phyloP scores from a whole-genome alignment of 2,329 filamentous ascomycete species.

The Fusarium concolor region DNA sequence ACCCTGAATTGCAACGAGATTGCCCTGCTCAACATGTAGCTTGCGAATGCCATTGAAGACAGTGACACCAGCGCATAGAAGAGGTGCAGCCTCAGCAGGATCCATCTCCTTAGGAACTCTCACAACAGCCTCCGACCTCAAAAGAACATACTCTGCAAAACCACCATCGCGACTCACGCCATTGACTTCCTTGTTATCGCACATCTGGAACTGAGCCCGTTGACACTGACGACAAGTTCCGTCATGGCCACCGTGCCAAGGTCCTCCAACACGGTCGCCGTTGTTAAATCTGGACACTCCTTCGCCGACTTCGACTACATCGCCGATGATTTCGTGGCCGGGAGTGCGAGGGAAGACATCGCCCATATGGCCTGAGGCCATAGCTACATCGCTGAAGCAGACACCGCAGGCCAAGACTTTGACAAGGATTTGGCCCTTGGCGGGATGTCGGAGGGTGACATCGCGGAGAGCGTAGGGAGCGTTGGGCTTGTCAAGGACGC shows the following conservation, averaged over 20 bases:
- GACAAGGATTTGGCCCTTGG: slow-evolving; percentile 71
- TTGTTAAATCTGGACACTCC: slow-evolving; percentile 68
- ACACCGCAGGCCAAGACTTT: slow-evolving; percentile 80
- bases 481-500: slow-evolving; percentile 66
- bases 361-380: slow-evolving; percentile 63
- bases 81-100: slow-evolving; percentile 65
- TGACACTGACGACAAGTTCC: slow-evolving; percentile 71
- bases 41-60: slow-evolving; percentile 71
- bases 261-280: slow-evolving; percentile 73
- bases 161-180: slow-evolving; percentile 75
- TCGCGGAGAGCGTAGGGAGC: slow-evolving; percentile 69
- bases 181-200: slow-evolving; percentile 71
- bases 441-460: slow-evolving; percentile 66
- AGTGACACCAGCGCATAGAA: slow-evolving; percentile 74
- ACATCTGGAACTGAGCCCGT: slow-evolving; percentile 75
- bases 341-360: slow-evolving; percentile 70
- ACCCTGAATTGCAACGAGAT: slow-evolving; percentile 71
- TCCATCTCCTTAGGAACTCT: slow-evolving; percentile 65
- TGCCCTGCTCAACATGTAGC: slow-evolving; percentile 63
- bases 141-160: slow-evolving; percentile 71
- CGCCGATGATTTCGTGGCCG: slow-evolving; percentile 79
- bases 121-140: slow-evolving; percentile 71
- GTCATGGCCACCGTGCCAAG: slow-evolving; percentile 66
- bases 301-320: slow-evolving; percentile 70
- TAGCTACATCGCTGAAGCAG: slow-evolving; percentile 71